Evolutionary conservation across 2,329 filamentous ascomycete genomes (phyloP), one percentile per base, ranked within the genome.

Genomic region (Emmonsia crescens): DNA sequence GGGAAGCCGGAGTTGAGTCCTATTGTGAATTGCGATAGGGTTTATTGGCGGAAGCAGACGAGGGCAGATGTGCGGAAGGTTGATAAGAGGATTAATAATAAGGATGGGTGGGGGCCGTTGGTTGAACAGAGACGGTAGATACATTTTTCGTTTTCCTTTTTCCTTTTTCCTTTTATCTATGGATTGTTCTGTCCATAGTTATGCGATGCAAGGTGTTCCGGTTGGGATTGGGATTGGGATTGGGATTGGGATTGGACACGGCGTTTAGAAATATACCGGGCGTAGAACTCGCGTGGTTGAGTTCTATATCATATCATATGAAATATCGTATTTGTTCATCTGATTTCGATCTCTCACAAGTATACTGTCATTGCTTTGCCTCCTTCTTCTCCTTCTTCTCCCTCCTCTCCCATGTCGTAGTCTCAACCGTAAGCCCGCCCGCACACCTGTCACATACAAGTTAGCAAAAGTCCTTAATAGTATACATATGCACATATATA

Each of bases 21-120:
- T 12, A 77, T 79, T 58, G 83, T 87, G 59, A 87, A 87, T 67
- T 83, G 83, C 62, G 83, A 86, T 63, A 79, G 81, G 66, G 77
- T 78, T 49, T 81, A 81, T 65, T 86, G 83, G 81, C 79, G 83
- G 62, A 79, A 79, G 61, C 74, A 74, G 33, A 68, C 72, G 36
- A 68, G 71, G 60, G 73, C 71, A 65, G 70, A 65, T 60, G 52
- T 51, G 44, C 60, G 67, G 58, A 75, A 75, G 60, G 55, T 66
- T 38, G 71, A 75, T 54, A 71, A 76, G 63, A 64, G 62, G 62
- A 61, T 56, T 27, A 63, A 62, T 31, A 66, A 66, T 24, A 52
- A 52, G 21, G 29, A 29, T 62, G 63, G 21, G 73, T 72, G 60
- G 67, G 64, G 57, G 44, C 64, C 46, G 62, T 63, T 31, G 61